These are phyloP conservation scores for Orbilia blumenaviensis DNA, from an alignment of 2,329 filamentous ascomycete species.

Conservation along the genomic window DNA sequence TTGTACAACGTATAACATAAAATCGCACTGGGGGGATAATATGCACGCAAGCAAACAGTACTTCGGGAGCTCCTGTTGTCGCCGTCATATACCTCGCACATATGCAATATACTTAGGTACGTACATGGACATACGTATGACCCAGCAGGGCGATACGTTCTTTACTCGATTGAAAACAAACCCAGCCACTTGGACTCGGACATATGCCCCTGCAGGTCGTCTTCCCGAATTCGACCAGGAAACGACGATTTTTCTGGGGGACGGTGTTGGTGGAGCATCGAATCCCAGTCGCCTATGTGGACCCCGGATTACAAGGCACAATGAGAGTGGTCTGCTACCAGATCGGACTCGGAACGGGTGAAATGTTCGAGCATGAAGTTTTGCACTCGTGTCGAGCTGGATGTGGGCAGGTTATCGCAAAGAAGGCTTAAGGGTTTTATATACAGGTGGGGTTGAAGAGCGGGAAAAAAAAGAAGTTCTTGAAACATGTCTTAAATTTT, in stretches of 20 bases:
- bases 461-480: too few relatives aligned
- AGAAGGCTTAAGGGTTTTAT: neutral
- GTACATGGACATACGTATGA: neutral
- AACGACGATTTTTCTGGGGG: neutral
- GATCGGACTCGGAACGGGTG: neutral
- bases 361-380: neutral
- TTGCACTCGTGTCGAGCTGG: neutral
- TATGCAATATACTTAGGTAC: too few relatives aligned
- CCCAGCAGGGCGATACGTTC: neutral
- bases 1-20: neutral
- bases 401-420: neutral
- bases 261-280: neutral
- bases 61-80: neutral
- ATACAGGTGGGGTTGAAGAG: neutral
- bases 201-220: neutral
- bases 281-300: neutral
- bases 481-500: slow-evolving; percentile 8
- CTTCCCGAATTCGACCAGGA: neutral
- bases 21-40: neutral
- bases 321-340: neutral
- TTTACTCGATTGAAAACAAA: neutral
- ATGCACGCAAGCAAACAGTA: neutral
- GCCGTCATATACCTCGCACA: too few relatives aligned
- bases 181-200: neutral
- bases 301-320: neutral